Evolutionary conservation across 352 stramenopile genomes (phyloP).

Genomic region (Phytophthora sansomeana): DNA sequence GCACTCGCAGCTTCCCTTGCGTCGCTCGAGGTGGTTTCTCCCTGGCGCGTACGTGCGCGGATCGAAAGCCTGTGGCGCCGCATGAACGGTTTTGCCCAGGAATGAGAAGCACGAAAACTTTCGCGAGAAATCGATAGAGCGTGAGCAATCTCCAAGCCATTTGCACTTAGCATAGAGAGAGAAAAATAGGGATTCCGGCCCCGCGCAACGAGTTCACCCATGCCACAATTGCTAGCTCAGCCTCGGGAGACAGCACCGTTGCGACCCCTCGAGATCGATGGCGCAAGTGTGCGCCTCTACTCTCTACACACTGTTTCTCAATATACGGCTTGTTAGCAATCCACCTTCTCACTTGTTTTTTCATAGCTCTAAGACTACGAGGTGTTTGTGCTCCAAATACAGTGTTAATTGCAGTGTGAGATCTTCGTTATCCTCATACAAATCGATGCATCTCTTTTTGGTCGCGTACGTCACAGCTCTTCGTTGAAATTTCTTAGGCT

Average conservation of each 20-base stretch:
- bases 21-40: conserved; percentile 1
- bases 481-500: neutral
- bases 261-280: neutral
- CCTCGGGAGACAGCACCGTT: neutral
- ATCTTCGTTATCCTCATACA: neutral
- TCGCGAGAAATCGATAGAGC: neutral
- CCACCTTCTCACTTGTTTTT: conserved; percentile 2
- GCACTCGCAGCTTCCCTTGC: neutral
- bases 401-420: neutral
- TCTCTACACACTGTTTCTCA: neutral
- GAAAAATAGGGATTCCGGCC: neutral
- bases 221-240: neutral
- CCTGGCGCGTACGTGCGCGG: conserved; percentile 1
- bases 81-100: neutral
- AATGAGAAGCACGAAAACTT: neutral
- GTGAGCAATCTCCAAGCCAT: neutral
- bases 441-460: neutral
- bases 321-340: neutral
- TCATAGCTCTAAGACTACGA: neutral
- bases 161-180: neutral
- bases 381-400: neutral
- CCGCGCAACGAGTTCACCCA: neutral
- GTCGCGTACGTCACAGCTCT: neutral
- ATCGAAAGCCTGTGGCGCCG: neutral
- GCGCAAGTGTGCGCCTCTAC: neutral